Percentiles rank a stretch among this genome's conserved stretches.
These are phyloP conservation scores for Entoloma clypeatum DNA, from an alignment of 1,284 basidiomycete species.

Conservation along the genomic window DNA sequence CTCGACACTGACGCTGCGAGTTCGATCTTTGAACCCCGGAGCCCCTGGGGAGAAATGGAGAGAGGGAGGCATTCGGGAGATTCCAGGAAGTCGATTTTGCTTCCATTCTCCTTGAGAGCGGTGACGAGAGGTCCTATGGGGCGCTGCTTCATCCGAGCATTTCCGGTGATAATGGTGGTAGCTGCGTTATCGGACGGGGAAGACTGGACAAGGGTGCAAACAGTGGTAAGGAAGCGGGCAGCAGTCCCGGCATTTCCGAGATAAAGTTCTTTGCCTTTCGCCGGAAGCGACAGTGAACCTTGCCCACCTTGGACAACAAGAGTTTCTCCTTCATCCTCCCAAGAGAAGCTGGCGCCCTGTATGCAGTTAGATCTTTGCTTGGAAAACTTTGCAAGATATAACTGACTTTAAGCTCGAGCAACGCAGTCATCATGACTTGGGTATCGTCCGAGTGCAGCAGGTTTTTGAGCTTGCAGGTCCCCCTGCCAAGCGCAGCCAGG, in stretches of 20 bases:
- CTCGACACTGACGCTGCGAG: conserved; percentile 94
- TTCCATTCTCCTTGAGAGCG: conserved; percentile 83
- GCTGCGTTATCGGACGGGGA: conserved; percentile 39
- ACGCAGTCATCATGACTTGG: conserved; percentile 97
- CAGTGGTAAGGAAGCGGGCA: conserved; percentile 95
- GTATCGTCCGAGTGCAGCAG: conserved; percentile 97
- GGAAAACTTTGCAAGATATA: conserved; percentile 3
- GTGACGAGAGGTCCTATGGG: conserved; percentile 95
- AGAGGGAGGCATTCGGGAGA: conserved; percentile 86
- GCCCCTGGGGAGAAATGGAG: conserved; percentile 78
- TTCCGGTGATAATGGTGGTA: conserved; percentile 87
- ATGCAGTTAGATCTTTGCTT: conserved; percentile 14
- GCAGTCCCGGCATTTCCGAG: conserved; percentile 98
- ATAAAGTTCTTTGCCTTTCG: conserved; percentile 84
- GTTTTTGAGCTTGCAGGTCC: conserved; percentile 87
- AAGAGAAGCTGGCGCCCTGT: conserved; percentile 76
- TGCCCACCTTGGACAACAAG: conserved; percentile 88
- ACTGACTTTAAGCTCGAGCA: conserved; percentile 80
- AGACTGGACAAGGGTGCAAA: conserved; percentile 80
- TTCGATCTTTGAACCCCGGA: conserved; percentile 81
- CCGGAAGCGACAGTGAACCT: conserved; percentile 77
- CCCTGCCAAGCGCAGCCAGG: conserved; percentile 87
- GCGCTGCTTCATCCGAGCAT: conserved; percentile 98
- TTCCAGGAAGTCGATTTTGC: conserved; percentile 76
- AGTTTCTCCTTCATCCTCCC: conserved; percentile 91